Percentiles rank a stretch among this genome's conserved stretches.
Evolutionary conservation across 2,329 filamentous ascomycete genomes (phyloP).

Genomic region (Exophiala sideris): DNA sequence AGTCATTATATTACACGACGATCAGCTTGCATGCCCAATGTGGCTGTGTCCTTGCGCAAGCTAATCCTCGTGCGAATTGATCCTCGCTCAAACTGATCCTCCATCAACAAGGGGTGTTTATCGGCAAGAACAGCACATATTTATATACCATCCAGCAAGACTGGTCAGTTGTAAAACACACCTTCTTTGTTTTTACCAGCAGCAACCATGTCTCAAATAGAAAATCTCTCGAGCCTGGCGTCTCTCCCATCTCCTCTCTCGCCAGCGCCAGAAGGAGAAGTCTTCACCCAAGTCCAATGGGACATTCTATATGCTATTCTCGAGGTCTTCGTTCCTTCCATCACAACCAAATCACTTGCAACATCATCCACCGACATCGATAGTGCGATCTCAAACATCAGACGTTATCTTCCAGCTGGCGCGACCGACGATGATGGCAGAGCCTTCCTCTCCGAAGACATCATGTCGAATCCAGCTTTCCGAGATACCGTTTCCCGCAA

Average conservation of each 20-base stretch:
- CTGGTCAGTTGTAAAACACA: too few species aligned
- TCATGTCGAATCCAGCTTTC: constrained; percentile 49
- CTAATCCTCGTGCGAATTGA: too few species aligned
- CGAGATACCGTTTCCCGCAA: constrained; percentile 47
- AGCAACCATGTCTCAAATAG: constrained; percentile 30
- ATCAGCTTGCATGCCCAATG: too few species aligned
- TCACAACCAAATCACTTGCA: constrained; percentile 35
- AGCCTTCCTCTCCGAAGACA: constrained; percentile 48
- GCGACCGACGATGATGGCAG: constrained; percentile 38
- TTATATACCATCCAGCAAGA: too few species aligned
- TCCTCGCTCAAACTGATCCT: too few species aligned
- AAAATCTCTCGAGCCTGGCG: constrained; percentile 14
- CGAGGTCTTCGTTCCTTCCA: constrained; percentile 56
- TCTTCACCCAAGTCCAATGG: constrained; percentile 58
- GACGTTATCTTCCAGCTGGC: constrained; percentile 31
- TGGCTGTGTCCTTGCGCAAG: too few species aligned
- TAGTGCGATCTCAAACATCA: constrained; percentile 25
- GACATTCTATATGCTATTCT: constrained; percentile 55
- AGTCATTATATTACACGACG: too few species aligned
- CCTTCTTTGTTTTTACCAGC: constrained; percentile 21
- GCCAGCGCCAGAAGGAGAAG: constrained; percentile 44
- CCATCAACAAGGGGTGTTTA: too few species aligned
- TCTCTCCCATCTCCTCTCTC: constrained; percentile 46
- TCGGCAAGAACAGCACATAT: too few species aligned
- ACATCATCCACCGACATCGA: constrained; percentile 5